Percentiles rank a stretch among this genome's conserved stretches.
phyloP scores from a whole-genome alignment of 306 rosid species.

The Lotus japonicus region DNA sequence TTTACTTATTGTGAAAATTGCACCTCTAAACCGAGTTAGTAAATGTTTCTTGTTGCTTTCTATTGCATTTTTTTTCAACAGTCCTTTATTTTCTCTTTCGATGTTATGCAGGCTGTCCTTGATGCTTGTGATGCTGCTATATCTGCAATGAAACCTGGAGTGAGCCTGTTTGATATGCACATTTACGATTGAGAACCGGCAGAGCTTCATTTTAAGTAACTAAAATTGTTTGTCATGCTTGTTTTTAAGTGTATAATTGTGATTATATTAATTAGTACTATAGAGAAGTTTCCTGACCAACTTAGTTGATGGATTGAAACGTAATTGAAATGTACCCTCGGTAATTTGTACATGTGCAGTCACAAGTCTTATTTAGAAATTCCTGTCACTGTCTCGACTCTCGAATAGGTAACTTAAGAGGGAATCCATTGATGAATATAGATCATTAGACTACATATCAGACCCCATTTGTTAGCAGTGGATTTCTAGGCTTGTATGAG shows the following conservation, averaged over 20 bases:
- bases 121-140: constrained; percentile 81
- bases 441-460: no score
- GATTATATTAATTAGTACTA: not conserved
- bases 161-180: constrained; percentile 80
- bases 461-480: no score
- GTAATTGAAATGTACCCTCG: not conserved
- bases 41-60: not conserved
- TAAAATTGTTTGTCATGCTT: constrained; percentile 12
- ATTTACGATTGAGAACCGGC: constrained; percentile 37
- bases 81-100: not conserved
- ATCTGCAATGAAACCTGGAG: constrained; percentile 72
- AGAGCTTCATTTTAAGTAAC: not conserved
- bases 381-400: not conserved
- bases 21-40: no score
- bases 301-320: not conserved
- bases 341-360: not conserved
- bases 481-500: no score
- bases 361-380: not conserved
- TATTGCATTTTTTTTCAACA: constrained; percentile 3
- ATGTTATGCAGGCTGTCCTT: constrained; percentile 75
- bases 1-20: no score
- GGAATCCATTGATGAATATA: no score
- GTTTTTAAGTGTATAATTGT: constrained; percentile 2
- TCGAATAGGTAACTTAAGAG: not conserved
- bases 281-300: not conserved